Evolutionary conservation across 768 basidiomycete genomes (phyloP).

Genomic region (Suillus cothurnatus): DNA sequence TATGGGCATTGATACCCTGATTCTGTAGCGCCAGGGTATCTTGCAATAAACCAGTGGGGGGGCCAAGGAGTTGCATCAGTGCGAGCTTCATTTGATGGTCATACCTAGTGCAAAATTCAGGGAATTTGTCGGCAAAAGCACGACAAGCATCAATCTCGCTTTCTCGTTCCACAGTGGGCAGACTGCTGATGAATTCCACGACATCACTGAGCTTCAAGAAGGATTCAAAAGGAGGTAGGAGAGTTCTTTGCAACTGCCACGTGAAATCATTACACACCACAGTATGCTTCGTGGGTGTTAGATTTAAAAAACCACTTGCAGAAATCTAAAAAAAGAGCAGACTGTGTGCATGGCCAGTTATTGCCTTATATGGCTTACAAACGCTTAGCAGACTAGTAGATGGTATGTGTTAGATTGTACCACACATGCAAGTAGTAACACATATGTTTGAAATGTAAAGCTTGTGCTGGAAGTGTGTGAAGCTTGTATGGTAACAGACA

Average conservation of each 20-base stretch:
- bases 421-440: too few species aligned
- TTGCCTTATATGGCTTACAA: too few species aligned
- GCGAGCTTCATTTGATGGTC: background rate
- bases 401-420: too few species aligned
- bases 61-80: background rate
- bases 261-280: background rate
- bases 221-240: background rate
- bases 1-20: background rate
- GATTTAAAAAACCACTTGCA: background rate
- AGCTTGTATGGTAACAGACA: too few species aligned
- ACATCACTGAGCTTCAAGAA: slow-evolving; percentile 3
- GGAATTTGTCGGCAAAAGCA: background rate
- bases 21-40: background rate
- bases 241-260: background rate
- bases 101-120: background rate
- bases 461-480: too few species aligned
- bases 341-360: too few species aligned
- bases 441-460: too few species aligned
- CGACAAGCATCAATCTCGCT: background rate
- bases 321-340: too few species aligned
- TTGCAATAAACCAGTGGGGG: background rate
- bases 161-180: background rate
- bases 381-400: too few species aligned
- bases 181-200: background rate
- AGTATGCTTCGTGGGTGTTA: slow-evolving; percentile 1